These are phyloP conservation scores for Globisporangium iwayamae DNA, from an alignment of 352 stramenopile species.

Conservation along the genomic window DNA sequence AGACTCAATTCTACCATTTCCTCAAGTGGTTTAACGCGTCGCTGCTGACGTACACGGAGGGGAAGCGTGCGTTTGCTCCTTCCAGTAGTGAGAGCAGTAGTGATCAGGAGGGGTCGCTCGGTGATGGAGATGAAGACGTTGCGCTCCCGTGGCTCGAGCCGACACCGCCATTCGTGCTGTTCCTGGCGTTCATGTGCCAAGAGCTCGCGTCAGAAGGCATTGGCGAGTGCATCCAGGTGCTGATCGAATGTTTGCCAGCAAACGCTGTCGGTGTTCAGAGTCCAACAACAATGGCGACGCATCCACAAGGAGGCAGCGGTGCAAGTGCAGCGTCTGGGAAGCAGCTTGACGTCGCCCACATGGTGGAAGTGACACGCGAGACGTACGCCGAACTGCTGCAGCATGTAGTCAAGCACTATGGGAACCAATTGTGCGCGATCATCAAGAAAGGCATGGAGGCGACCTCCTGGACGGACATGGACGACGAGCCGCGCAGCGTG, in stretches of 20 bases:
- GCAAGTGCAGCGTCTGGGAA: background rate
- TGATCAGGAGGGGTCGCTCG: conserved; percentile 7
- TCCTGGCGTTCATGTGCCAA: conserved; percentile 65
- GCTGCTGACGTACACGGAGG: conserved; percentile 65
- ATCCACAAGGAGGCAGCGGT: conserved; percentile 4
- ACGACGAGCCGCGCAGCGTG: conserved; percentile 64
- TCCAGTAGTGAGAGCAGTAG: background rate
- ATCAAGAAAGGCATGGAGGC: conserved; percentile 37
- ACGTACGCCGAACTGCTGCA: conserved; percentile 55
- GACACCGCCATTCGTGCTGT: conserved; percentile 66
- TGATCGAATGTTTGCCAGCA: conserved; percentile 69
- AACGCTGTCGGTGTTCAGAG: conserved; percentile 14
- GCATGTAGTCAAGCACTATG: conserved; percentile 60
- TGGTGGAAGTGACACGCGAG: conserved; percentile 72
- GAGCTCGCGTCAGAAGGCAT: conserved; percentile 65
- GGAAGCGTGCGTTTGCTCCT: conserved; percentile 48
- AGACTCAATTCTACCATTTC: conserved; percentile 78
- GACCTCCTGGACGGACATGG: conserved; percentile 50
- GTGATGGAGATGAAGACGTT: conserved; percentile 27
- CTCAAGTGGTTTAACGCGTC: conserved; percentile 77
- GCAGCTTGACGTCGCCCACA: conserved; percentile 56
- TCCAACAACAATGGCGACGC: background rate
- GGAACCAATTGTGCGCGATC: conserved; percentile 46
- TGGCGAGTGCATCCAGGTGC: conserved; percentile 56
- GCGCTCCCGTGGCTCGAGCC: conserved; percentile 53